Conservation (phyloP, 1,284 basidiomycete genomes). For the Ustilago sp. region DNA sequence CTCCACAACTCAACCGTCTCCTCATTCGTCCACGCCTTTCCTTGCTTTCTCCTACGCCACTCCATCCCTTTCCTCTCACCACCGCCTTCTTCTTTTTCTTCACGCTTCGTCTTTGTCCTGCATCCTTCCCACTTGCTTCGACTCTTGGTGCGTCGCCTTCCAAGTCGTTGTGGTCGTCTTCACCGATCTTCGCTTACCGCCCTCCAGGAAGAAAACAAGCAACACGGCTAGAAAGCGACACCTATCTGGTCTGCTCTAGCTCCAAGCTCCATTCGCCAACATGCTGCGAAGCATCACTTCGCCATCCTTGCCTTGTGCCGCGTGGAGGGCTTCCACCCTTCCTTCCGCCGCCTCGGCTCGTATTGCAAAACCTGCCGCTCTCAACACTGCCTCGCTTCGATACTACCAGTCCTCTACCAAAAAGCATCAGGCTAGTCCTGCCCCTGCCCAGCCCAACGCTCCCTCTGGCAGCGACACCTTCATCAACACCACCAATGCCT, state of each 20-base stretch:
- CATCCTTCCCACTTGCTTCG: not conserved
- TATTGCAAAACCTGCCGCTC: slow-evolving; percentile 25
- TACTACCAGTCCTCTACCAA: slow-evolving; percentile 53
- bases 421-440: slow-evolving; percentile 43
- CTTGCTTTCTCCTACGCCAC: slow-evolving; percentile 6
- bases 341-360: slow-evolving; percentile 48
- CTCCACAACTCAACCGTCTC: slow-evolving; percentile 29
- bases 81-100: slow-evolving; percentile 1
- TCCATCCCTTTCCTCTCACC: slow-evolving; percentile 1
- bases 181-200: slow-evolving; percentile 9
- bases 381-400: slow-evolving; percentile 23
- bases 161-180: slow-evolving; percentile 6
- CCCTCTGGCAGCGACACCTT: slow-evolving; percentile 63
- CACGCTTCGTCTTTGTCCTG: slow-evolving; percentile 9
- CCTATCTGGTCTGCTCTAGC: slow-evolving; percentile 7
- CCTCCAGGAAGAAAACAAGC: not conserved
- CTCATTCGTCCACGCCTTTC: slow-evolving; percentile 1
- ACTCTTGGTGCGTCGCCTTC: slow-evolving; percentile 11
- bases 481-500: slow-evolving; percentile 81
- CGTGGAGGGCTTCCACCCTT: slow-evolving; percentile 43
- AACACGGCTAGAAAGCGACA: slow-evolving; percentile 6
- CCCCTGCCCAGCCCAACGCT: slow-evolving; percentile 52
- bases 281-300: slow-evolving; percentile 56
- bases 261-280: slow-evolving; percentile 9
- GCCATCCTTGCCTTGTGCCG: slow-evolving; percentile 44